These are phyloP conservation scores for Dichomitus squalens DNA, from an alignment of 1,284 basidiomycete species.

Conservation along the genomic window DNA sequence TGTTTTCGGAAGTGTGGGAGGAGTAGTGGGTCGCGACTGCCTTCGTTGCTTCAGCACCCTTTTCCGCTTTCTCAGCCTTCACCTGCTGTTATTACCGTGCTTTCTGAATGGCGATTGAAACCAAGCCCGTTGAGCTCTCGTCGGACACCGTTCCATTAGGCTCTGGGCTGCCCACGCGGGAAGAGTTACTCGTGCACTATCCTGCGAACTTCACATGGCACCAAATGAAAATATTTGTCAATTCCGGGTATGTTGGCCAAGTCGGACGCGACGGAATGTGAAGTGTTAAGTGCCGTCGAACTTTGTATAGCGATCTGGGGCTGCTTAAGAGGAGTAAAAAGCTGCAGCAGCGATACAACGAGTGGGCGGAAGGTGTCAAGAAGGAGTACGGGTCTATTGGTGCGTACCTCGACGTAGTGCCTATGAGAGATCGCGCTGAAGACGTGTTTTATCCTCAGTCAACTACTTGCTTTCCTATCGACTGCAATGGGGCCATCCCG, in stretches of 20 bases:
- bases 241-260: slow-evolving; percentile 57
- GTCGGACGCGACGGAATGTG: background rate
- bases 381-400: slow-evolving; percentile 66
- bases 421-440: background rate
- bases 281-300: background rate
- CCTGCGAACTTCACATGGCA: slow-evolving; percentile 75
- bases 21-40: background rate
- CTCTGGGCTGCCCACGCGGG: slow-evolving; percentile 63
- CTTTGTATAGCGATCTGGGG: slow-evolving; percentile 62
- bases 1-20: background rate
- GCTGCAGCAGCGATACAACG: slow-evolving; percentile 66
- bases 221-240: slow-evolving; percentile 75
- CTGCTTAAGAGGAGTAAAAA: slow-evolving; percentile 71
- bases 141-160: slow-evolving; percentile 42
- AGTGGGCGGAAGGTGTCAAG: slow-evolving; percentile 59
- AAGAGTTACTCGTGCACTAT: slow-evolving; percentile 68
- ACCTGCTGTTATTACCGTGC: background rate
- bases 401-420: slow-evolving; percentile 29
- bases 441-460: slow-evolving; percentile 40
- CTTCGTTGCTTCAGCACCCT: background rate
- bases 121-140: slow-evolving; percentile 2
- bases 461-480: slow-evolving; percentile 67
- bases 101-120: slow-evolving; percentile 9
- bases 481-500: slow-evolving; percentile 73
- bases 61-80: background rate